Percentiles rank a stretch among this genome's conserved stretches.
Evolutionary conservation across 202 grass and related monocot genomes (phyloP).

Genomic region (Hordeum pubiflorum): DNA sequence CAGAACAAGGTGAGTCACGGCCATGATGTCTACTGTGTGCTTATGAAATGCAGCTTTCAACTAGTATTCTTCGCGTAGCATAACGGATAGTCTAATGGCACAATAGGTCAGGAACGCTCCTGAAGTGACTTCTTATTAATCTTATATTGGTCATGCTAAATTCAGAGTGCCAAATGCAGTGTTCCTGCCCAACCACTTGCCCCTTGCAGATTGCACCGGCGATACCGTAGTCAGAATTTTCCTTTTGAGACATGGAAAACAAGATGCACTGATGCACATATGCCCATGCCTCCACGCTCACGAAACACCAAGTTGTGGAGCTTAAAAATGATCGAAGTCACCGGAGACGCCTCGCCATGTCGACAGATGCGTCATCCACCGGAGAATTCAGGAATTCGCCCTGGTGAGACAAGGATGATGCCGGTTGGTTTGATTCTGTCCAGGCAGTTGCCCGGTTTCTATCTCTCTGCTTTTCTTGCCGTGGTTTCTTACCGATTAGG

Average conservation of each 20-base stretch:
- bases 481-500: neutral
- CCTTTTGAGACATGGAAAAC: no score
- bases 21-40: neutral
- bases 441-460: no score
- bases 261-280: no score
- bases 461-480: neutral
- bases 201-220: neutral
- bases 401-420: neutral
- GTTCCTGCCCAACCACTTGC: neutral
- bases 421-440: neutral
- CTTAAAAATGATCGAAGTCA: neutral
- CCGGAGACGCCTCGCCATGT: neutral
- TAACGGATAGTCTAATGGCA: constrained; percentile 4
- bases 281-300: no score
- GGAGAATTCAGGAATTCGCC: neutral
- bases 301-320: neutral
- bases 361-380: neutral
- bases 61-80: neutral
- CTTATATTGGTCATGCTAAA: neutral
- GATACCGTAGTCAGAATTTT: no score
- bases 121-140: constrained; percentile 5
- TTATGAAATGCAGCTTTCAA: constrained; percentile 18
- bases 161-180: neutral
- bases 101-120: neutral
- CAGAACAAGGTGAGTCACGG: neutral